Base-by-base conservation (phyloP, 306 rosid genomes). In the Quercus rubra region DNA sequence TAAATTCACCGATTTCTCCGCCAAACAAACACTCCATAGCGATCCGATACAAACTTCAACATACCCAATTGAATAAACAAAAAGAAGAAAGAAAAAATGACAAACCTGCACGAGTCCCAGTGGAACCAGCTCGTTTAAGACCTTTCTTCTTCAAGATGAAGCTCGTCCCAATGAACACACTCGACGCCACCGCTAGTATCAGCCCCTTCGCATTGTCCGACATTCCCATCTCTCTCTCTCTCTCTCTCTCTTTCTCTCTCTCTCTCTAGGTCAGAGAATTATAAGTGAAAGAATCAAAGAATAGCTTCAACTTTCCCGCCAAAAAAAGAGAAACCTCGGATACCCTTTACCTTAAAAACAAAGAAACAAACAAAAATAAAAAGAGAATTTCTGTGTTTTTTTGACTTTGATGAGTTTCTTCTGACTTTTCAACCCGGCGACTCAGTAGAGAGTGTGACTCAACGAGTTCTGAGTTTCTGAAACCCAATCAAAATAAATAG, bases 131-230 rank as follows among this genome's bases (percentile, higher is more conserved):
- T 43, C 85, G 90, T 83, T 94, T 91, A 70, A 94, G 99, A 46
- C 99, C 99, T 46, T 91, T 94, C 91, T 92, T 94, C 94, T 94
- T 94, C 88, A 94, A 79, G 85, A 94, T 94, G 80, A 94, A 94
- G 78, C 99, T 94, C 1, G 95, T 62, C 7, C 99, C 99, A 2
- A 91, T 90, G 88, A 94, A 94, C 57, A 81, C 96, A 74, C 98
- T 94, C 5, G 99, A 94, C 19, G 85, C 86, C 88, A 94, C 70
- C 0, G 97, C 99, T 2, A 94, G 88, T 52, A 91, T 74, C 81
- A 94, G 56, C 2, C 99, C 98, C 72, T 84, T 92, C 38, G 73
- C 58, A 57, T 94, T 94, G 78, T 94, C 97, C 11, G 96, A 89
- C 55, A 83, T 78, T 75, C 87, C 91, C 97, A 87, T 80, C 30